A percentile compares a stretch with the other conserved stretches of the same genome.
Conservation (phyloP, 1,139 yeast species). For the Schwanniomyces etchellsii region DNA sequence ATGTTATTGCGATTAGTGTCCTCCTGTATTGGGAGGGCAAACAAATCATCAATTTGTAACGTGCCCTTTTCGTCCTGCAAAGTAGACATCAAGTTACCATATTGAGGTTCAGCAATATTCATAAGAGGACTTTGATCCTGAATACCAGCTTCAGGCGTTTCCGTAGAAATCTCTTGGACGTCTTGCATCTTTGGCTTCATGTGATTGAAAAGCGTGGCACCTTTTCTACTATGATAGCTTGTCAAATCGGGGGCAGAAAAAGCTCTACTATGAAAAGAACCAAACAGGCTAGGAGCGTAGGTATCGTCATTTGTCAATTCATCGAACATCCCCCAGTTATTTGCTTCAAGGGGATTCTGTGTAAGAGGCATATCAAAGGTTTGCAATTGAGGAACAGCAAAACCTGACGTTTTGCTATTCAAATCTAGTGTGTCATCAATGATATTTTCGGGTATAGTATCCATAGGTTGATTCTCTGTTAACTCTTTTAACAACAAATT, state of each 20-base stretch:
- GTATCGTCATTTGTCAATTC: constrained; percentile 1
- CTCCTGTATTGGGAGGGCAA: not conserved
- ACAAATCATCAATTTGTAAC: not conserved
- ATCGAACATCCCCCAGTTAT: constrained; percentile 12
- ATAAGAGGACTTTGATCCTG: constrained; percentile 2
- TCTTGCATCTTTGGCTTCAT: constrained; percentile 2
- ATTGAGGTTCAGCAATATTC: constrained; percentile 1
- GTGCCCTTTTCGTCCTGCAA: constrained; percentile 1
- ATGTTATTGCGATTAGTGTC: not conserved
- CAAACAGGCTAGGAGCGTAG: not conserved
- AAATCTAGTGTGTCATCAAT: not conserved
- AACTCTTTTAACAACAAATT: no score
- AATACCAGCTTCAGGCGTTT: not conserved
- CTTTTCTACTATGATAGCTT: constrained; percentile 8
- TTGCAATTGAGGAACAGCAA: constrained; percentile 9
- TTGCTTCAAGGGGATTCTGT: constrained; percentile 8
- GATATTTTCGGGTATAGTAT: no score
- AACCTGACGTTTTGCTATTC: not conserved
- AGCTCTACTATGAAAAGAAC: constrained; percentile 12
- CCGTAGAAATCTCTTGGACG: not conserved
- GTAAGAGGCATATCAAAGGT: constrained; percentile 10
- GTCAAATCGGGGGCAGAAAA: constrained; percentile 26
- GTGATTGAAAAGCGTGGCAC: constrained; percentile 8
- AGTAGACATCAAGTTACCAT: constrained; percentile 2
- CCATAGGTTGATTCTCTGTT: no score